A percentile compares a stretch with the other conserved stretches of the same genome.
Evolutionary conservation across 2,329 filamentous ascomycete species (phyloP).

Genomic region (Penicillium sp.): DNA sequence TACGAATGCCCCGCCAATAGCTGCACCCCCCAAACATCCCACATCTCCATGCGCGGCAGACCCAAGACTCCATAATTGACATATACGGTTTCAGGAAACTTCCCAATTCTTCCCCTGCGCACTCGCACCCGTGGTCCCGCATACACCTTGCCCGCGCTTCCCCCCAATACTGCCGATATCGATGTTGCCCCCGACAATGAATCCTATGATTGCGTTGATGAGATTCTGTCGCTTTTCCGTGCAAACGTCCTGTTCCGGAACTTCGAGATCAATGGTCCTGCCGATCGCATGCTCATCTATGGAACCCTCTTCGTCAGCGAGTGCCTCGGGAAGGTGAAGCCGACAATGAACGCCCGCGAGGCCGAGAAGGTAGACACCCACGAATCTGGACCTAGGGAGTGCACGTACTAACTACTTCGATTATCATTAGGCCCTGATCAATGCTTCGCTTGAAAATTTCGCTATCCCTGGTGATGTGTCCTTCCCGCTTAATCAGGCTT

Average conservation of each 20-base stretch:
- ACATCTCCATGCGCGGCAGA: neutral
- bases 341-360: conserved; percentile 64
- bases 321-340: conserved; percentile 83
- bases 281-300: conserved; percentile 92
- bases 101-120: conserved; percentile 89
- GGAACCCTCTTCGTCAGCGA: conserved; percentile 94
- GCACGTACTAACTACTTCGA: conserved; percentile 44
- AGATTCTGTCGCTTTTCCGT: conserved; percentile 88
- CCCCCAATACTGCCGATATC: conserved; percentile 53
- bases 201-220: conserved; percentile 94
- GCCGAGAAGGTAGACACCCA: conserved; percentile 59
- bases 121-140: conserved; percentile 95
- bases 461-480: conserved; percentile 89
- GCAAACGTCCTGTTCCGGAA: conserved; percentile 99
- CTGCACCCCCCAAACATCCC: conserved; percentile 1
- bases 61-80: conserved; percentile 10
- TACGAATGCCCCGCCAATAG: conserved; percentile 34
- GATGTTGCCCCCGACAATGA: conserved; percentile 78
- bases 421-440: conserved; percentile 70
- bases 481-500: conserved; percentile 95
- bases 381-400: neutral
- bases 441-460: conserved; percentile 92
- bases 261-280: conserved; percentile 97
- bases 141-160: conserved; percentile 72
- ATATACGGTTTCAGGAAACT: conserved; percentile 65